These are phyloP conservation scores for Fraxinus velutina DNA, from an alignment of 305 asterid genomes.

Conservation along the genomic window DNA sequence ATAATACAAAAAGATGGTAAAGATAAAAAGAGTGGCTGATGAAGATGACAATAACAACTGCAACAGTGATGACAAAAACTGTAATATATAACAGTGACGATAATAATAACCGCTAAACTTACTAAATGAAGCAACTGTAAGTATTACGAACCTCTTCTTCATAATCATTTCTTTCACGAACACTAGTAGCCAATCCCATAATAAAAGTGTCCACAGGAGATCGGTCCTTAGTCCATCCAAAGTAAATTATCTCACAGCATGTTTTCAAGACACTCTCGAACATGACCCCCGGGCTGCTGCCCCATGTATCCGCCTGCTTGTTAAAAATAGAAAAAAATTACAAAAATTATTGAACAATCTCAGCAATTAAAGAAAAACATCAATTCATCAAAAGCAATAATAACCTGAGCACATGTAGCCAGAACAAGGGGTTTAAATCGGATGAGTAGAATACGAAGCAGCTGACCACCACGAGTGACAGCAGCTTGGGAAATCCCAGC, in stretches of 20 bases:
- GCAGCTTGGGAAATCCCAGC: constrained; percentile 92
- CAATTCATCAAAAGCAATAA: constrained; percentile 20
- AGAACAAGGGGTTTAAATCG: constrained; percentile 88
- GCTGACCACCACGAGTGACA: constrained; percentile 82
- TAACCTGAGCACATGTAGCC: constrained; percentile 86
- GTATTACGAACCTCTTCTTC: constrained; percentile 72
- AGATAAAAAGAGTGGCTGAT: neutral
- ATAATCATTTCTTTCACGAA: constrained; percentile 82
- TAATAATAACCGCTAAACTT: constrained; percentile 6
- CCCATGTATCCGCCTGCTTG: constrained; percentile 76
- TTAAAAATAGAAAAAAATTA: constrained; percentile 7
- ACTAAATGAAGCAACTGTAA: constrained; percentile 18
- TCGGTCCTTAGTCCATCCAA: constrained; percentile 87
- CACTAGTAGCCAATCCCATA: constrained; percentile 81
- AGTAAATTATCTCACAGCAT: constrained; percentile 82
- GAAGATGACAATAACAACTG: constrained; percentile 2
- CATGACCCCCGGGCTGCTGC: constrained; percentile 80
- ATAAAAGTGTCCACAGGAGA: constrained; percentile 94
- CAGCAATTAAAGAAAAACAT: constrained; percentile 21
- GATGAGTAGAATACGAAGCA: constrained; percentile 81
- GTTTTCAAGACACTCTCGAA: constrained; percentile 82
- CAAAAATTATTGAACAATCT: constrained; percentile 20
- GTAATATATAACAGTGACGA: neutral
- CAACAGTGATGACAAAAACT: constrained; percentile 6
- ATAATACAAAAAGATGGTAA: neutral